These are phyloP conservation scores for Penicillium fimorum DNA, from an alignment of 495 filamentous ascomycete species.

Conservation along the genomic window DNA sequence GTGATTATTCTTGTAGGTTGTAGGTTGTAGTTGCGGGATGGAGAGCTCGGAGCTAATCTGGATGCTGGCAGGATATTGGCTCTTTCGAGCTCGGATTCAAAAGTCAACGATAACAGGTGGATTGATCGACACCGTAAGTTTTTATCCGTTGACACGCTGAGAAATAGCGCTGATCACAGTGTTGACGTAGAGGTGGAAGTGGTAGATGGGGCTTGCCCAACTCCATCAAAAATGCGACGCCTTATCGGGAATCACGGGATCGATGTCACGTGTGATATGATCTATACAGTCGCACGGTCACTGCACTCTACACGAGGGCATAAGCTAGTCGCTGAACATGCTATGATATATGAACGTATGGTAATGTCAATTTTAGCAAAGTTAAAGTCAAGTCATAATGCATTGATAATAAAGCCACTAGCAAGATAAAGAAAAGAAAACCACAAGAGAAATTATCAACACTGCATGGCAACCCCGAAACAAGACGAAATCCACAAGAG, in stretches of 20 bases:
- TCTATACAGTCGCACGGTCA: constrained; percentile 16
- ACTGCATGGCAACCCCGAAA: constrained; percentile 9
- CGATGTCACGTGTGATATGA: not conserved
- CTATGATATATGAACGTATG: not conserved
- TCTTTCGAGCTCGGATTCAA: not conserved
- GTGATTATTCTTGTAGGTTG: not conserved
- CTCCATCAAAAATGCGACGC: constrained; percentile 2
- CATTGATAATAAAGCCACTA: constrained; percentile 22
- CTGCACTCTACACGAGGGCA: not conserved
- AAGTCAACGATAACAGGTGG: not conserved
- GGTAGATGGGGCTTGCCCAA: not conserved
- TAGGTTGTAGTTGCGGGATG: not conserved
- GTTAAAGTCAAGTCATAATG: constrained; percentile 20
- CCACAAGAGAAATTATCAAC: constrained; percentile 20
- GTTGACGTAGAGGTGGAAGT: not conserved
- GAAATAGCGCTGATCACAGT: not conserved
- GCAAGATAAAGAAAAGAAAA: constrained; percentile 8
- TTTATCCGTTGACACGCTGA: not conserved
- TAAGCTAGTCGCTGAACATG: not conserved
- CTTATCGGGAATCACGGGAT: constrained; percentile 8
- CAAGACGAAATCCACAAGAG: constrained; percentile 10
- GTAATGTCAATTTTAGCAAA: not conserved
- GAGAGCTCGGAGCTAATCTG: not conserved
- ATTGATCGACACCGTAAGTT: not conserved
- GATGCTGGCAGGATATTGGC: not conserved